Percentiles rank a stretch among this genome's conserved stretches.
phyloP scores from a whole-genome alignment of 1,284 basidiomycete species.

The Melampsora larici-populina region DNA sequence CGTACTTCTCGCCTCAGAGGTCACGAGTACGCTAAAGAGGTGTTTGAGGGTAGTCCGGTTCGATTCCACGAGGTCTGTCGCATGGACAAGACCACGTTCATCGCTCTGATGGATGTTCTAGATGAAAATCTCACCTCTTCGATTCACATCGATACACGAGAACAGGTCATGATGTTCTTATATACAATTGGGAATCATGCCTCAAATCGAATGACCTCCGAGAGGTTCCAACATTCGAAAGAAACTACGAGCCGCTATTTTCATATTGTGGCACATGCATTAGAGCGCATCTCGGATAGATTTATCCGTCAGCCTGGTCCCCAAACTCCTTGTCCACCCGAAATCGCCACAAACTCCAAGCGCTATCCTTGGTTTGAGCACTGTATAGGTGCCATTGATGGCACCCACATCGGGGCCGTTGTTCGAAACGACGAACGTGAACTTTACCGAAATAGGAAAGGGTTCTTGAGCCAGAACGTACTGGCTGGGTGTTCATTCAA shows the following conservation, averaged over 20 bases:
- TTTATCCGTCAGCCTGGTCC: neutral
- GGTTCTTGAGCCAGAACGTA: slow-evolving; percentile 50
- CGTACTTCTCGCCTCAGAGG: no score
- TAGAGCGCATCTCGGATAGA: neutral
- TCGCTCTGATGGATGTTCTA: no score
- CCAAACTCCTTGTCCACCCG: neutral
- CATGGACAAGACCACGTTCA: no score
- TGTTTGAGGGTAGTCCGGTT: no score
- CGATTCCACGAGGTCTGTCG: no score
- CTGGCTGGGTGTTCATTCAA: no score
- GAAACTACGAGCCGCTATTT: neutral
- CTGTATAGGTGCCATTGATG: slow-evolving; percentile 53
- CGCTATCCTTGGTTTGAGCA: no score
- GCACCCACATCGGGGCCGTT: slow-evolving; percentile 49
- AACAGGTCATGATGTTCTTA: neutral
- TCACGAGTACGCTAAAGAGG: no score
- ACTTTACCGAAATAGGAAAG: slow-evolving; percentile 50
- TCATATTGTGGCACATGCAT: neutral
- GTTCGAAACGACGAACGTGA: slow-evolving; percentile 44
- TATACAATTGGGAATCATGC: neutral
- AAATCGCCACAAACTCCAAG: neutral
- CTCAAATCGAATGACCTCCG: neutral
- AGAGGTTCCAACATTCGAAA: no score
- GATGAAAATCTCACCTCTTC: no score
- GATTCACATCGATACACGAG: neutral